Base-by-base conservation (phyloP, 73 alveolate genomes). In the Stentor coeruleus region DNA sequence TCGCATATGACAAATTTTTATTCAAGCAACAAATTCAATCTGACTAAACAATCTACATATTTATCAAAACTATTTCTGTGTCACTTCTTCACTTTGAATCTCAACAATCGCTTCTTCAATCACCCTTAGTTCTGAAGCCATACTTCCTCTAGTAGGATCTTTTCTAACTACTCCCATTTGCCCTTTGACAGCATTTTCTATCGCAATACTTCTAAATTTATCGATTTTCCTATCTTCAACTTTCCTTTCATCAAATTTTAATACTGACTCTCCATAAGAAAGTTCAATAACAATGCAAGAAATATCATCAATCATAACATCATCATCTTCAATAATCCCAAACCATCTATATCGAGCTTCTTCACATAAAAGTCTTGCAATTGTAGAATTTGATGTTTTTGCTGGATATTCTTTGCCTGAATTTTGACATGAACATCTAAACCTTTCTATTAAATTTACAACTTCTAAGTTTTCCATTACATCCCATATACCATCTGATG, bases 401-500 rank as follows among this genome's bases (percentile, higher is more conserved):
- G 38, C 38, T n/a, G 59, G 59, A 33, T 20, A 39, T 36, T 38
- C 26, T 14, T 20, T 66, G 6, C 15, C 6, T 38, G 6, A 14
- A n/a, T 66, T 35, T 38, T 75, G 26, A 15, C 83, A n/a, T 1
- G 33, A 37, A n/a, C 28, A 20, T 75, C 0, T 31, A 39, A 39
- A 75, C 2, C n/a, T 75, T 75, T 75, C 83, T 20, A 75, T 20
- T 37, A 20, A 75, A 6, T 15, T 14, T n/a, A 75, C 66, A 20
- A 75, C 83, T 75, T 75, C 83, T 31, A 26, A n/a, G 39, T 75
- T 75, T 1, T 31, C 38, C 83, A 75, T 75, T 37, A 75, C 83
- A 75, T 75, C 83, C 95, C 90, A 84, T 30, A 84, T 77, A 33
- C 90, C 90, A 81, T 84, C 90, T 20, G 88, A 66, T 11, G 88